phyloP scores from a whole-genome alignment of 257 asterid genomes.

The Cruciata laevipes region DNA sequence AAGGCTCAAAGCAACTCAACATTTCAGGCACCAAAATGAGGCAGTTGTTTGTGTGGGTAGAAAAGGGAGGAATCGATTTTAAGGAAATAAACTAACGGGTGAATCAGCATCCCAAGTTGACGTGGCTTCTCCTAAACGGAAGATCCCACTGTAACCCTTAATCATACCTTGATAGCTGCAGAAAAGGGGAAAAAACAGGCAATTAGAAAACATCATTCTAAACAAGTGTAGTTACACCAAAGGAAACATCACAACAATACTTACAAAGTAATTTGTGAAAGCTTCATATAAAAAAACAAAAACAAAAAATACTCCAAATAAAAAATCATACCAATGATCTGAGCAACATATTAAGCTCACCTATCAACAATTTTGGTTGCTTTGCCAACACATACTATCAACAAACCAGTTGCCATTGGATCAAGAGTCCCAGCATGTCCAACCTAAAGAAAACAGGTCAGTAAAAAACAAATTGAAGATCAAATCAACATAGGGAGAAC shows the following conservation, averaged over 20 bases:
- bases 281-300: too few relatives aligned
- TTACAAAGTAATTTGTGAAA: neutral
- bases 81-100: conserved; percentile 48
- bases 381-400: conserved; percentile 93
- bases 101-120: conserved; percentile 99
- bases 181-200: conserved; percentile 1
- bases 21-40: neutral
- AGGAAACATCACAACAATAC: neutral
- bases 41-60: neutral
- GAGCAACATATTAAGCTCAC: conserved; percentile 29
- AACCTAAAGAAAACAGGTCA: conserved; percentile 44
- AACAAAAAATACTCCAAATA: too few relatives aligned
- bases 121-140: conserved; percentile 96
- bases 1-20: neutral
- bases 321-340: too few relatives aligned
- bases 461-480: conserved; percentile 13
- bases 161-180: conserved; percentile 93
- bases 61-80: neutral
- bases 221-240: neutral
- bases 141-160: conserved; percentile 92
- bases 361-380: conserved; percentile 90
- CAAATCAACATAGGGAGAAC: neutral
- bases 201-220: conserved; percentile 8
- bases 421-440: conserved; percentile 99
- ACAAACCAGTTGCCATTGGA: conserved; percentile 97